Evolutionary conservation across 495 filamentous ascomycete species (phyloP), one percentile per base, ranked within the genome.

Genomic region (Penicillium bovifimosum): DNA sequence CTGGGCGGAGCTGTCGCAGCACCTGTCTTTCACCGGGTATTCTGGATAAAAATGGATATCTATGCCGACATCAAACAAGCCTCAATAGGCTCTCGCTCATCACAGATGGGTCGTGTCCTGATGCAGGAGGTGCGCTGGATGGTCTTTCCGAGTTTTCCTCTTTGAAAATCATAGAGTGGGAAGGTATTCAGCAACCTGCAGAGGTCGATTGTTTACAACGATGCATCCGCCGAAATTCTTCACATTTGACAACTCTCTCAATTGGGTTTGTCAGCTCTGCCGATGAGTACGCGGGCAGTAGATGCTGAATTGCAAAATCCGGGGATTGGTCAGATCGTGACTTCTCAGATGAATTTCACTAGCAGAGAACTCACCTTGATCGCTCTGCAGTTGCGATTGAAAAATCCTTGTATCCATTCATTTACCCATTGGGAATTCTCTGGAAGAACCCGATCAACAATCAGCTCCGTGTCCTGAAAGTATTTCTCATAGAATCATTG

Each of bases 91-190:
- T 59, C 16, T 32, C 47, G 9, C 35, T 59, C 10, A 27, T 50
- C 9, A 59, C 56, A 6, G 56, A 59, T 46, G 47, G 42, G 4
- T 36, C 52, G 18, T 59, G 56, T 26, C 52, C 52, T 13, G 42
- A 54, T 10, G 51, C 52, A 28, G 46, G 38, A 13, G 10, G 14
- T 20, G 20, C 18, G 6, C 20, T 55, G 6, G 36, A 41, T 34
- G 52, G 47, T 9, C 48, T 59, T 9, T 38, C n/a, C 5, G 9
- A 40, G 10, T 42, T 59, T 1, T 33, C 9, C 7, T 29, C n/a
- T 10, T 39, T 59, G 11, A 34, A 50, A 40, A 35, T 14, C 18
- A 10, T 59, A 24, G 24, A 20, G 34, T 58, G 55, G 55, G 51
- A 58, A 17, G 55, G 55, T 10, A 46, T 58, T 20, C 51, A 51